These are phyloP conservation scores for Rosa lucieae DNA, from an alignment of 306 rosid species.

Conservation along the genomic window DNA sequence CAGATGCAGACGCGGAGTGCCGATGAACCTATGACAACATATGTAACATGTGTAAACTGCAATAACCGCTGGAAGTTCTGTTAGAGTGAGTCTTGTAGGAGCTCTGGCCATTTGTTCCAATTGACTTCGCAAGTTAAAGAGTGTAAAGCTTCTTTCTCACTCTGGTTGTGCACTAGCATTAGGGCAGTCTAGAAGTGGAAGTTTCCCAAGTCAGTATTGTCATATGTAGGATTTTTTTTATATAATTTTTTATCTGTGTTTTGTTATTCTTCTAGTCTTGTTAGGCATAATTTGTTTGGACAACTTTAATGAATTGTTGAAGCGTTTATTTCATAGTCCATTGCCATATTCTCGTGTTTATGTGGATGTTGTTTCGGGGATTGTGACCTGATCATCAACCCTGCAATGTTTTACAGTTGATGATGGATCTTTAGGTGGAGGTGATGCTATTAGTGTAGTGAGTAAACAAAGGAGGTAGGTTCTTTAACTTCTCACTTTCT, in stretches of 20 bases:
- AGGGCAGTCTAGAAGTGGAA: slow-evolving; percentile 10
- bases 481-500: background rate
- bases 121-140: slow-evolving; percentile 23
- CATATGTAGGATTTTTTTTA: slow-evolving; percentile 19
- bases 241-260: background rate
- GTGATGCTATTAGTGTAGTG: background rate
- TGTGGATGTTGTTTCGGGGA: slow-evolving; percentile 7
- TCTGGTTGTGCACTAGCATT: slow-evolving; percentile 21
- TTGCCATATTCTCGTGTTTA: background rate
- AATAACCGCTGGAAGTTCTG: slow-evolving; percentile 98
- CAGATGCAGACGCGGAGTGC: slow-evolving; percentile 99
- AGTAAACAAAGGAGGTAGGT: background rate
- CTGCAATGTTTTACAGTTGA: background rate
- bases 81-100: slow-evolving; percentile 47
- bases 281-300: slow-evolving; percentile 17
- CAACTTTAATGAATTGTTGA: slow-evolving; percentile 21
- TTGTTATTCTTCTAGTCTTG: slow-evolving; percentile 4
- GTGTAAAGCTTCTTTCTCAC: slow-evolving; percentile 31
- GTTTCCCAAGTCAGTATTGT: slow-evolving; percentile 31
- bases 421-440: background rate
- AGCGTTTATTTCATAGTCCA: slow-evolving; percentile 7
- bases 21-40: slow-evolving; percentile 99
- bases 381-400: slow-evolving; percentile 1
- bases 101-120: slow-evolving; percentile 30
- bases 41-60: slow-evolving; percentile 88